Conservation (phyloP, 768 basidiomycete genomes). For the Auricularia sp. region DNA sequence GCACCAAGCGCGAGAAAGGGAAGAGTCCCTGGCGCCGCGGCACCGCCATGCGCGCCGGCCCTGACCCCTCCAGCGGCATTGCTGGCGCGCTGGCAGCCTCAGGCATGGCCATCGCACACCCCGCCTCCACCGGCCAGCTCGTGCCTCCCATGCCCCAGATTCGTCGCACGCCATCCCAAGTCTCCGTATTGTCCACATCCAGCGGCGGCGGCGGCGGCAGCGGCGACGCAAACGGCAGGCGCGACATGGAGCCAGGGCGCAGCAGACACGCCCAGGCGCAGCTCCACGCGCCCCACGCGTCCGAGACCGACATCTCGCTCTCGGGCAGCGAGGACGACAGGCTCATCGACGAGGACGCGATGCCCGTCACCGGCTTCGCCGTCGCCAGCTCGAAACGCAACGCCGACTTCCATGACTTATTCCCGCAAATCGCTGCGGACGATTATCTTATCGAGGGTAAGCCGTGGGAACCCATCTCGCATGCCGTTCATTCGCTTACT, state of each 20-base stretch:
- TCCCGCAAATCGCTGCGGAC: conserved; percentile 80
- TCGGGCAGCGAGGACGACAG: conserved; percentile 17
- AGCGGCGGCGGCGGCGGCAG: conserved; percentile 4
- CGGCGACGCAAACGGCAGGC: conserved; percentile 4
- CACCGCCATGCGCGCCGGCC: not conserved
- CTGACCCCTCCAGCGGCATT: conserved; percentile 27
- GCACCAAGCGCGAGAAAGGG: not conserved
- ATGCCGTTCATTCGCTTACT: conserved; percentile 4
- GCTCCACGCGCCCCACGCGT: conserved; percentile 6
- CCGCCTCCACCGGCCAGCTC: conserved; percentile 12
- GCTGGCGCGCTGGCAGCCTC: conserved; percentile 59
- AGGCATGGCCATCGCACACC: conserved; percentile 48
- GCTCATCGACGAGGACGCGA: conserved; percentile 54
- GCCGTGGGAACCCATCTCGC: conserved; percentile 13
- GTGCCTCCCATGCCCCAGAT: conserved; percentile 27
- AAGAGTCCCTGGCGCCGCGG: not conserved
- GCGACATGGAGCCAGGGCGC: conserved; percentile 9
- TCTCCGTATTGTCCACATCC: not conserved
- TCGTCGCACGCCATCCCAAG: not conserved
- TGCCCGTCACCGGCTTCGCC: conserved; percentile 92
- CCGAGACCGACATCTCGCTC: conserved; percentile 22
- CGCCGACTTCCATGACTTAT: conserved; percentile 91
- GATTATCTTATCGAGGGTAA: conserved; percentile 97
- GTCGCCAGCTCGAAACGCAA: conserved; percentile 93
- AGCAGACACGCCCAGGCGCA: conserved; percentile 11